phyloP scores from a whole-genome alignment of 805 yeast species.

The Kregervanrija delftensis region DNA sequence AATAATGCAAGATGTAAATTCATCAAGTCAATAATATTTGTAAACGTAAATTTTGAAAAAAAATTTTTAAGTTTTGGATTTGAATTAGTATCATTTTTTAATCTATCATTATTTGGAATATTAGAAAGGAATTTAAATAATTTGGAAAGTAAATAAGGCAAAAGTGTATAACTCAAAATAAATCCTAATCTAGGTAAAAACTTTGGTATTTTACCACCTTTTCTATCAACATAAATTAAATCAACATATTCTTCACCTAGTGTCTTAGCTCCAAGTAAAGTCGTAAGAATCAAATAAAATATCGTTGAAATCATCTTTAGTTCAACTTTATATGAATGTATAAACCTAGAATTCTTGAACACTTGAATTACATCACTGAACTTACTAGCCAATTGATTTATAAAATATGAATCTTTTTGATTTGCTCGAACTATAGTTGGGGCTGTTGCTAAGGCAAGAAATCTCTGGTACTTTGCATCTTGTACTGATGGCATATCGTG shows the following conservation, averaged over 20 bases:
- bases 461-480: constrained; percentile 1
- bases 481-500: not conserved
- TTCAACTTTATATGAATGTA: constrained; percentile 57
- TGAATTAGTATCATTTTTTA: not conserved
- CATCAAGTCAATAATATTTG: constrained; percentile 43
- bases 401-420: constrained; percentile 81
- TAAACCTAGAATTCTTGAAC: constrained; percentile 56
- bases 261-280: constrained; percentile 69
- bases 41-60: constrained; percentile 30
- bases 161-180: constrained; percentile 49
- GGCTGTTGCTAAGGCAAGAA: constrained; percentile 71
- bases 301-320: constrained; percentile 51
- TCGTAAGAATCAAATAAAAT: constrained; percentile 67
- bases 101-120: not conserved
- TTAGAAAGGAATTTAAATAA: constrained; percentile 8
- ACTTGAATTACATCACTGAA: constrained; percentile 49
- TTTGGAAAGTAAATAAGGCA: constrained; percentile 49
- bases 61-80: constrained; percentile 5
- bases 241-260: constrained; percentile 95
- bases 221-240: constrained; percentile 51
- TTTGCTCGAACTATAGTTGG: constrained; percentile 88
- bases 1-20: constrained; percentile 75
- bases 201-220: constrained; percentile 44
- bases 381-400: constrained; percentile 44
- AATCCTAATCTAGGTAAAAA: constrained; percentile 46